Base-by-base conservation (phyloP, 2,329 filamentous ascomycete species). In the Thermoascus crustaceus region DNA sequence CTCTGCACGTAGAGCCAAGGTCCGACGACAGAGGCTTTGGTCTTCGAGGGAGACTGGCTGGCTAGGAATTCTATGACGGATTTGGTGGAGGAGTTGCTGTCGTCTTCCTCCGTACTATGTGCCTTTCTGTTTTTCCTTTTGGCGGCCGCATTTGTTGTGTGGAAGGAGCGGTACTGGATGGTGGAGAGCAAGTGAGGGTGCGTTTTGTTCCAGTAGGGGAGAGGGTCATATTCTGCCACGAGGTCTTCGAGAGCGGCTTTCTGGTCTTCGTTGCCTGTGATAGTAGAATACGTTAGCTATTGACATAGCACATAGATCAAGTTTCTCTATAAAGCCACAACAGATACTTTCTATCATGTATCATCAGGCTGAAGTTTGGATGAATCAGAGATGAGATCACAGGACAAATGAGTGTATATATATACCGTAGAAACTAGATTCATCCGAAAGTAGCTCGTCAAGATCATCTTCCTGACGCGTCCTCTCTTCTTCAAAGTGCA, bases 1-100 rank as follows among this genome's bases (percentile, higher is more conserved):
- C 85, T 85, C 34, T 71, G 72, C 26, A 83, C 73, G 64, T 73
- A 86, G 31, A 94, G 85, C 82, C 84, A 91, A 0, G 72, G 72
- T 2, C 71, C 67, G 0, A 61, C 46, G 0, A 49, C 49, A 1
- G 56, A 59, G 3, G 61, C 54, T 2, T 66, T 57, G 1, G 78
- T 83, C 1, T 72, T 80, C 3, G 72, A 70, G 0, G 85, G 83
- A 0, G 81, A 80, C 0, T 88, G 66, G 6, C 85, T 76, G 6
- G 61, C 40, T 2, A 91, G 59, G 47, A 94, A 93, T 1, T 72
- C 69, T 5, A 73, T 58, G 1, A 82, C 61, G 0, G 72, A 72
- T 52, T 88, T 82, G 80, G 66, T 80, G 16, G 26, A 29, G 14
- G 26, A 16, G 26, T 29, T 1, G 14, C n/a, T 16, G 14, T 29